Evolutionary conservation across 1,284 basidiomycete species (phyloP).

Genomic region (Cutaneotrichosporon dermatis): DNA sequence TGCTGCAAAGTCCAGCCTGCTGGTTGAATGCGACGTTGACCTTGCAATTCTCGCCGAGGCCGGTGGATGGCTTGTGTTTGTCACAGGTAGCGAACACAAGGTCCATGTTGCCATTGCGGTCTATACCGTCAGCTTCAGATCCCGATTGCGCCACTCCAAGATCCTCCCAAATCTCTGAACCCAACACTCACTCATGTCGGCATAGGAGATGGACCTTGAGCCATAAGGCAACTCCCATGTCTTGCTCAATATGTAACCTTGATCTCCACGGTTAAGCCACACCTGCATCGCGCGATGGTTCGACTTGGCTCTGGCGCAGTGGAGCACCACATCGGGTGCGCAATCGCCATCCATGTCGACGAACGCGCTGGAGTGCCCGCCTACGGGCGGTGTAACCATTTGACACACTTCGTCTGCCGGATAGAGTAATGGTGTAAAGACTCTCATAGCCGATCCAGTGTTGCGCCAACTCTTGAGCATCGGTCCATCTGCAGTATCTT

Average conservation of each 20-base stretch:
- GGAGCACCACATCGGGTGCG: slow-evolving; percentile 74
- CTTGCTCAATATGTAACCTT: slow-evolving; percentile 68
- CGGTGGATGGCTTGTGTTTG: slow-evolving; percentile 61
- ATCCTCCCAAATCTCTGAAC: too few species aligned
- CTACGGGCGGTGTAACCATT: slow-evolving; percentile 54
- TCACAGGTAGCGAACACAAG: slow-evolving; percentile 85
- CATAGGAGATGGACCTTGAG: slow-evolving; percentile 76
- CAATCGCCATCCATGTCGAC: slow-evolving; percentile 96
- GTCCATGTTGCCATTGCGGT: slow-evolving; percentile 94
- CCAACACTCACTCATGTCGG: slow-evolving; percentile 71
- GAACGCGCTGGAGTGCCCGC: slow-evolving; percentile 90
- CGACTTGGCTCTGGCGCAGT: slow-evolving; percentile 57
- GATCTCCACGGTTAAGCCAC: slow-evolving; percentile 55
- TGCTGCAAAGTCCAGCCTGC: slow-evolving; percentile 74
- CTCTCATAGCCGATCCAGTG: slow-evolving; percentile 24
- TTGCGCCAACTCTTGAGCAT: slow-evolving; percentile 13
- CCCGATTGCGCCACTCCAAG: too few species aligned
- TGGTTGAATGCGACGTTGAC: slow-evolving; percentile 93
- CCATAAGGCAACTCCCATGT: slow-evolving; percentile 69
- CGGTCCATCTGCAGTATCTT: slow-evolving; percentile 21
- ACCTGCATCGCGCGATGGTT: slow-evolving; percentile 11
- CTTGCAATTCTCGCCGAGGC: slow-evolving; percentile 67
- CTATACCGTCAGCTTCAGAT: slow-evolving; percentile 47
- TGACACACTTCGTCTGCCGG: slow-evolving; percentile 54
- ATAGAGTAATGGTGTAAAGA: slow-evolving; percentile 9